These are phyloP conservation scores for Acanthochlamys bracteata DNA, from an alignment of 106 monocot genomes.

Conservation along the genomic window DNA sequence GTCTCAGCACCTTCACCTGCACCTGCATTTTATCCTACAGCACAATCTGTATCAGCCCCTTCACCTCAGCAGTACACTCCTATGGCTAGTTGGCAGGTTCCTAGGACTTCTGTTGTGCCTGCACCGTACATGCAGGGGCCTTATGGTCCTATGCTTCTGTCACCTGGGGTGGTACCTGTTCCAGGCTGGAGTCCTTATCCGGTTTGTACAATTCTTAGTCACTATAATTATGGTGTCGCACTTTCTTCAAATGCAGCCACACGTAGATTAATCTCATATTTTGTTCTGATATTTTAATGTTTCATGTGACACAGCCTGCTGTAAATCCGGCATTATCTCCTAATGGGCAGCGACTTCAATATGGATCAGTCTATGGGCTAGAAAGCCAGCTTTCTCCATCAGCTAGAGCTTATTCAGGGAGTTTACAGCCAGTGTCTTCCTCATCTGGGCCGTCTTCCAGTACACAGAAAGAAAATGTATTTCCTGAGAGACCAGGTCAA, in stretches of 20 bases:
- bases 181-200: conserved; percentile 73
- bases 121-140: conserved; percentile 50
- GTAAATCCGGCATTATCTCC: conserved; percentile 31
- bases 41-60: conserved; percentile 35
- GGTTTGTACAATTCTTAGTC: conserved; percentile 36
- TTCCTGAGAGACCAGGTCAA: conserved; percentile 81
- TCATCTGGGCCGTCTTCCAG: conserved; percentile 36
- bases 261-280: too few relatives aligned
- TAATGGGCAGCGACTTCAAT: conserved; percentile 46
- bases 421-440: conserved; percentile 31
- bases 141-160: conserved; percentile 68
- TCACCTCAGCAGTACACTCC: conserved; percentile 42
- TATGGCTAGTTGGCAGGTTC: conserved; percentile 43
- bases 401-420: conserved; percentile 43
- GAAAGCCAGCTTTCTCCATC: conserved; percentile 52
- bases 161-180: conserved; percentile 52
- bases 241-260: not conserved
- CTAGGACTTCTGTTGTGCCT: conserved; percentile 45
- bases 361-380: conserved; percentile 40
- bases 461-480: conserved; percentile 38
- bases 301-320: conserved; percentile 34
- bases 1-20: conserved; percentile 32
- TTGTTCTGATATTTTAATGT: too few relatives aligned
- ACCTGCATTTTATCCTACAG: conserved; percentile 51
- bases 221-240: not conserved